Conservation (phyloP, 176 grass and related monocot genomes). For the Raddia distichophylla region DNA sequence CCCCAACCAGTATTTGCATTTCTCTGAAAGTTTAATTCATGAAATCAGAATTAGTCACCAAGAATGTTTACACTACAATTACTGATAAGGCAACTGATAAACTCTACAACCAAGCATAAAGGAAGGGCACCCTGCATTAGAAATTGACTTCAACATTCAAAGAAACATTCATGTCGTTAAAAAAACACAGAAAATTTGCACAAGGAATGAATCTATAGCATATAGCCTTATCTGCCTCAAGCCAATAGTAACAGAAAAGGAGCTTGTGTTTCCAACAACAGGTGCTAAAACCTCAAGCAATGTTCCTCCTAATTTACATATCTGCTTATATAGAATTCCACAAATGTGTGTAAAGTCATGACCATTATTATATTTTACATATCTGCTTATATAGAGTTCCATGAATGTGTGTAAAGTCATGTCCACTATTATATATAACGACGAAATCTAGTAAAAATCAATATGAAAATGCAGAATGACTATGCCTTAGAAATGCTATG, state of each 20-base stretch:
- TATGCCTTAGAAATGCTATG: not conserved
- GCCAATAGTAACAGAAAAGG: not conserved
- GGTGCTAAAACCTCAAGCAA: not conserved
- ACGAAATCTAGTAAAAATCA: not conserved
- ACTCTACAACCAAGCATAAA: not conserved
- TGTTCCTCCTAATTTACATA: not conserved
- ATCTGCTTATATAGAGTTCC: not conserved
- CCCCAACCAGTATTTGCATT: constrained; percentile 64
- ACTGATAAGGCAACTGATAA: not conserved
- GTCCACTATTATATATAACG: not conserved
- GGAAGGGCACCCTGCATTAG: not conserved
- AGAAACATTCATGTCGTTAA: not conserved
- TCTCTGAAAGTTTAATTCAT: constrained; percentile 46
- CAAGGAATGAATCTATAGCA: not conserved
- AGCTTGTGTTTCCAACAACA: not conserved
- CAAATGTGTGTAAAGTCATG: not conserved
- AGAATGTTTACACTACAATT: not conserved
- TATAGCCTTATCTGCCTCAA: not conserved
- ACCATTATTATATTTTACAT: not conserved
- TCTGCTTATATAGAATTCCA: not conserved
- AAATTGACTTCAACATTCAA: not conserved
- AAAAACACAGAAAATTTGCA: not conserved
- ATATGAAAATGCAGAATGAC: not conserved
- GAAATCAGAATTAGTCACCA: not conserved
- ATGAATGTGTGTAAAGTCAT: not conserved